Evolutionary conservation across 31 red algal species (phyloP).

Genomic region (Asparagopsis taxiformis): DNA sequence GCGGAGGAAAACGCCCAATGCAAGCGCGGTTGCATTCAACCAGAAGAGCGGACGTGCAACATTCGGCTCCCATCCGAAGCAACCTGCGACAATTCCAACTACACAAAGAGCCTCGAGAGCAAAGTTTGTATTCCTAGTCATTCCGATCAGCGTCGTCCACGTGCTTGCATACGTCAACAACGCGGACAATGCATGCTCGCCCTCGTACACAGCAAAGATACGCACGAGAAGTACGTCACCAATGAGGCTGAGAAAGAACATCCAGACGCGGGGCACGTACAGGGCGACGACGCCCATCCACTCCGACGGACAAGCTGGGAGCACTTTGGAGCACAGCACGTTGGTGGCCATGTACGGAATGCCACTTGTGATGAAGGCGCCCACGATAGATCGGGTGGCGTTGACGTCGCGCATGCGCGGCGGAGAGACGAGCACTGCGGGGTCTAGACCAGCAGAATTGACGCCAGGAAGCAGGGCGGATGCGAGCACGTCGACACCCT

Average conservation of each 20-base stretch:
- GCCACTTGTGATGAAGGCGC: slow-evolving; percentile 63
- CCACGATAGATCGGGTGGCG: slow-evolving; percentile 63
- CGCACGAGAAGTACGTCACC: slow-evolving; percentile 58
- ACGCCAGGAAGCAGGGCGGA: slow-evolving; percentile 56
- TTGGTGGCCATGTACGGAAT: slow-evolving; percentile 74
- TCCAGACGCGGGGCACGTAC: slow-evolving; percentile 61
- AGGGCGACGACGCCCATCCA: slow-evolving; percentile 53
- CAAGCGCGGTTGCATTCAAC: slow-evolving; percentile 43
- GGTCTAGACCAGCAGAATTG: slow-evolving; percentile 35
- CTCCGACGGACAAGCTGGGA: slow-evolving; percentile 17
- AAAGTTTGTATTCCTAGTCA: slow-evolving; percentile 81
- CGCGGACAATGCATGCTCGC: slow-evolving; percentile 52
- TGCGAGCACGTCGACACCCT: slow-evolving; percentile 76
- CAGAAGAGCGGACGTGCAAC: slow-evolving; percentile 61
- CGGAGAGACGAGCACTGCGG: slow-evolving; percentile 34
- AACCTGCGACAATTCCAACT: slow-evolving; percentile 40
- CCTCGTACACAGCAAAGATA: slow-evolving; percentile 57
- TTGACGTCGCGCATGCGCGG: slow-evolving; percentile 43
- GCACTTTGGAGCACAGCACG: slow-evolving; percentile 20
- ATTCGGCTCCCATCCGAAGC: slow-evolving; percentile 67
- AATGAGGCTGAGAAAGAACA: slow-evolving; percentile 64
- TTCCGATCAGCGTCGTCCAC: slow-evolving; percentile 64
- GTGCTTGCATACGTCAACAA: slow-evolving; percentile 56
- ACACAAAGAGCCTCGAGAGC: slow-evolving; percentile 72
- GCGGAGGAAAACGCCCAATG: slow-evolving; percentile 67